These are phyloP conservation scores for Butyriboletus appendiculatus DNA, from an alignment of 1,284 basidiomycete species.

Conservation along the genomic window DNA sequence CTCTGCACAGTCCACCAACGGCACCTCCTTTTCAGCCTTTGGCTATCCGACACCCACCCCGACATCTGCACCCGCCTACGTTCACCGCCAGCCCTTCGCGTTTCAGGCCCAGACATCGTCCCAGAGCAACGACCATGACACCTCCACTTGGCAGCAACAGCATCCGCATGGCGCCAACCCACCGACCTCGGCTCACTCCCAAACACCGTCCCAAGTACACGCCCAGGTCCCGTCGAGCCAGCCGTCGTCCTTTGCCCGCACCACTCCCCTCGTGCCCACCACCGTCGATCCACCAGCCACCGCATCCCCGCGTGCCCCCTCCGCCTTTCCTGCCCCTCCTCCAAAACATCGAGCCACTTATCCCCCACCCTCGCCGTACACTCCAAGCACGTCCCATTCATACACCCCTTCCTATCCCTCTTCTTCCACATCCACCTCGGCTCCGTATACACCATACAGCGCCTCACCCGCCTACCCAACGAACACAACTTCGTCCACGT, in stretches of 20 bases:
- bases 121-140: constrained; percentile 31
- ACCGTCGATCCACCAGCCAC: constrained; percentile 34
- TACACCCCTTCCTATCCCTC: constrained; percentile 17
- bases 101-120: constrained; percentile 27
- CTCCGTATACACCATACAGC: constrained; percentile 27
- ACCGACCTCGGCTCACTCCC: constrained; percentile 20
- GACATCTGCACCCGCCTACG: constrained; percentile 28
- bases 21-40: constrained; percentile 27
- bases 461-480: constrained; percentile 22
- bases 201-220: constrained; percentile 25
- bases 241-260: constrained; percentile 25
- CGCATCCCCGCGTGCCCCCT: constrained; percentile 13
- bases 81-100: constrained; percentile 27
- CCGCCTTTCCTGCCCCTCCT: constrained; percentile 16
- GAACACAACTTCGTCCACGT: constrained; percentile 27
- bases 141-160: constrained; percentile 29
- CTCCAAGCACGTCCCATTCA: constrained; percentile 20
- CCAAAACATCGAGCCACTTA: constrained; percentile 28
- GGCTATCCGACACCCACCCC: constrained; percentile 29
- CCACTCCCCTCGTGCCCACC: constrained; percentile 39
- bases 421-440: constrained; percentile 19
- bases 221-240: constrained; percentile 21
- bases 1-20: too few species aligned
- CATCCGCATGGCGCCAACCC: constrained; percentile 22
- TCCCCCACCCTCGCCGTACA: constrained; percentile 23